Percentiles rank a stretch among this genome's conserved stretches.
phyloP scores from a whole-genome alignment of 768 basidiomycete genomes.

The Termitomyces heimii region DNA sequence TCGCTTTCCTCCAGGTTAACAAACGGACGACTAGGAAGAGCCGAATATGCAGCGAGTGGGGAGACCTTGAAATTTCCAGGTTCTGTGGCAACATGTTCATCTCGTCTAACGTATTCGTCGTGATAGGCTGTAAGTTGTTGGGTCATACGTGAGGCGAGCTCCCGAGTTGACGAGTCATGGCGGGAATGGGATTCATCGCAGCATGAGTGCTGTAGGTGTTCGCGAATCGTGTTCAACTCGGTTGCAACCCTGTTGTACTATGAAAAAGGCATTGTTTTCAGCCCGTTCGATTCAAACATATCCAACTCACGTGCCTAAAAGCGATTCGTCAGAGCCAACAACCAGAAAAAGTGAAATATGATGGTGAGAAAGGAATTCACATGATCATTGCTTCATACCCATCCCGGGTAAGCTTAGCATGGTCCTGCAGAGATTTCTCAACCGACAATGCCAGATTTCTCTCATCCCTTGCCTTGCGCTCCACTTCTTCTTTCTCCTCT shows the following conservation, averaged over 20 bases:
- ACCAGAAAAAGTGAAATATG: not conserved
- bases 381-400: slow-evolving; percentile 34
- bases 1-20: slow-evolving; percentile 30
- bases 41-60: slow-evolving; percentile 30
- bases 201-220: not conserved
- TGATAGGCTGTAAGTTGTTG: slow-evolving; percentile 18
- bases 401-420: slow-evolving; percentile 39
- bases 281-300: not conserved
- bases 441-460: slow-evolving; percentile 44
- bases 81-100: slow-evolving; percentile 26
- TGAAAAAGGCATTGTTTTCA: slow-evolving; percentile 3
- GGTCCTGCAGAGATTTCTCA: slow-evolving; percentile 49
- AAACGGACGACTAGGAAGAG: slow-evolving; percentile 20
- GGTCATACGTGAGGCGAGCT: slow-evolving; percentile 6
- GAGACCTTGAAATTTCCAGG: slow-evolving; percentile 32
- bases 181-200: not conserved
- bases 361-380: slow-evolving; percentile 23
- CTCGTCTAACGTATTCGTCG: slow-evolving; percentile 26
- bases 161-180: slow-evolving; percentile 1
- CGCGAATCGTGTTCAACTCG: slow-evolving; percentile 23
- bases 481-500: slow-evolving; percentile 29
- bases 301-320: slow-evolving; percentile 26
- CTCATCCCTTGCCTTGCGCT: slow-evolving; percentile 39
- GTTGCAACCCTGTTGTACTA: slow-evolving; percentile 29
- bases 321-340: slow-evolving; percentile 1